Evolutionary conservation across 2,329 filamentous ascomycete genomes (phyloP).

Genomic region (Sporothrix schenckii): DNA sequence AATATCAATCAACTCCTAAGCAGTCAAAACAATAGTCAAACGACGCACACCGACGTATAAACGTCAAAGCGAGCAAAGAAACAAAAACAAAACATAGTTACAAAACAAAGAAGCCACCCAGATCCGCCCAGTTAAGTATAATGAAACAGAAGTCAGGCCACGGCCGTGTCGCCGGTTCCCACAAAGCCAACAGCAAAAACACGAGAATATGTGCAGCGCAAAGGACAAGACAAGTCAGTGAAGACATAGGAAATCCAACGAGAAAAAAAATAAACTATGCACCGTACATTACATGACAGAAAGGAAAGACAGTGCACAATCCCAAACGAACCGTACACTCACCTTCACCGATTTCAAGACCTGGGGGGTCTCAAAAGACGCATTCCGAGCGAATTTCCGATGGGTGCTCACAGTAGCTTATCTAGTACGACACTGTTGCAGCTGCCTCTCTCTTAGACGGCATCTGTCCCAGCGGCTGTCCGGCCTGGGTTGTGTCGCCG

Average conservation of each 20-base stretch:
- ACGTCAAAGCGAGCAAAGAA: not conserved
- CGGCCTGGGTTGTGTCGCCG: not conserved
- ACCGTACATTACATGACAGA: not conserved
- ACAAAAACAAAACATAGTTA: not conserved
- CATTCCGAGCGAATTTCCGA: too few species aligned
- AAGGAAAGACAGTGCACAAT: not conserved
- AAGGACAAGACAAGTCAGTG: too few species aligned
- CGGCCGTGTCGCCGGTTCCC: not conserved
- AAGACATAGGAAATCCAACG: too few species aligned
- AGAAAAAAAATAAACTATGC: not conserved
- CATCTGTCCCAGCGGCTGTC: not conserved
- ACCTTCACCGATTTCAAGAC: not conserved
- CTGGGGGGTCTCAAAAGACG: too few species aligned
- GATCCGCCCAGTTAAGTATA: not conserved
- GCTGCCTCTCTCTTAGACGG: conserved; percentile 24
- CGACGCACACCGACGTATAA: not conserved
- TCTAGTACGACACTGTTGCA: conserved; percentile 23
- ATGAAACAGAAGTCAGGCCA: not conserved
- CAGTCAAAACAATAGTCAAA: not conserved
- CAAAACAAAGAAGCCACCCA: not conserved
- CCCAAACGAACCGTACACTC: not conserved
- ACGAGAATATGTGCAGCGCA: not conserved
- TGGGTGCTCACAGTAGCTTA: too few species aligned
- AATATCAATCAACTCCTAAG: not conserved
- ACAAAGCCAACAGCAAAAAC: not conserved